Base-by-base conservation (phyloP, 2,329 filamentous ascomycete species). In the Phyllosticta citrichinensis region DNA sequence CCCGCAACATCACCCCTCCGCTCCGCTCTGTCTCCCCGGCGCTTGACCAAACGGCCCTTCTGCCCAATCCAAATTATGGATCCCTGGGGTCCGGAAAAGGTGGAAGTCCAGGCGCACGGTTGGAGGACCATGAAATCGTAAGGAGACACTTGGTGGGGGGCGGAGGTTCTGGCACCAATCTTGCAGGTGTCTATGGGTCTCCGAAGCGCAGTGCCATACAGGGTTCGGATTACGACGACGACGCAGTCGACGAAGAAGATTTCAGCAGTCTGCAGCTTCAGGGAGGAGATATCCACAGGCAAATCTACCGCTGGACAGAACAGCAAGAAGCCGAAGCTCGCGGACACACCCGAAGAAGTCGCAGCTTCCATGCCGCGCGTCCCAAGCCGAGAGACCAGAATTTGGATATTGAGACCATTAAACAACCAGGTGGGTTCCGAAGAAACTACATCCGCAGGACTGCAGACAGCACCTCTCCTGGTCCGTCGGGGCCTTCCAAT, bases 301-400 rank as follows among this genome's bases (percentile, higher is more conserved):
- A 93, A 60, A 96, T 99, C 68, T 99, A 99, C 79, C 87, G 90
- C 67, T 99, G 95, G 90, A 91, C 91, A 5, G 91, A 97, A 73
- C 89, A 95, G 71, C 88, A 88, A 57, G 87, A 95, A 70, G 80
- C 84, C 55, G 83, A 86, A 66, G 77, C 79, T 55, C 81, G 80
- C 63, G 78, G 80, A 19, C 84, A 84, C 67, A 79, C 85, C 69
- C 84, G 87, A 67, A 85, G 93, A 68, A 96, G 92, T 76, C 87
- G 92, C 77, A 97, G 92, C 74, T 97, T 97, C 73, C 86, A 87
- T 68, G 77, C 89, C 54, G 81, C 87, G 40, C 83, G 91, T 33
- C 89, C 89, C 5, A 85, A 88, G 35, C 89, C 91, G 0, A 89
- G 94, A 69, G 84, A 86, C 61, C 89, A 94, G 57, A 84, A 87